Base-by-base conservation (phyloP, 345 rosid genomes). In the Salix exigua region DNA sequence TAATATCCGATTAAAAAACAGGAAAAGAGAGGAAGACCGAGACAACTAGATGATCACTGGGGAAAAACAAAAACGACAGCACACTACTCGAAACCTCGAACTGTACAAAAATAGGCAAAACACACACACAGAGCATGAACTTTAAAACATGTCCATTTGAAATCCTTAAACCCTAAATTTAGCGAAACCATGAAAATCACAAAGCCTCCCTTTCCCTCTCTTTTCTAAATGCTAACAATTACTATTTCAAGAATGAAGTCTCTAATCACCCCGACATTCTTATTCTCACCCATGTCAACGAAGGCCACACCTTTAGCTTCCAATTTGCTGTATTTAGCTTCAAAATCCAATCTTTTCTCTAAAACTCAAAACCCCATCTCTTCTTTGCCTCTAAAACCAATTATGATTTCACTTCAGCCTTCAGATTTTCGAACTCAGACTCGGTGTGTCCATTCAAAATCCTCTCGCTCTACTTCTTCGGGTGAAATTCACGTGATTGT, bases 401-500 rank as follows among this genome's bases (percentile, higher is more conserved):
- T 72, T 23, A 60, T 67, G 71, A 48, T 72, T 42, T 70, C 86
- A 0, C 75, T 73, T 65, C 75, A 18, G 19, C 50, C 82, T 40
- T 58, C 85, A 2, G 30, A 19, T 31, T 66, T 51, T 73, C 18
- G 82, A 7, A 62, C 73, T 53, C 82, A 61, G 38, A 70, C 60
- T 42, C 78, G 83, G 33, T 66, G 66, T n/a, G 38, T 84, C 61
- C 87, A 80, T 13, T 65, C 85, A 7, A 82, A 75, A 23, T 68
- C 85, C 13, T 51, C 83, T 18, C 72, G 40, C 12, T 70, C 86
- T 10, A n/a, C 72, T 28, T 55, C 68, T 17, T 61, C 86, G 37
- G 89, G 97, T 2, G 94, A 89, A 84, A 80, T 91, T 74, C 98
- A 92, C 79, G 96, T 94, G 76, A 88, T 92, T 26, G 88, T 91